phyloP scores from a whole-genome alignment of 2,329 filamentous ascomycete species.

The Cercospora janseana region DNA sequence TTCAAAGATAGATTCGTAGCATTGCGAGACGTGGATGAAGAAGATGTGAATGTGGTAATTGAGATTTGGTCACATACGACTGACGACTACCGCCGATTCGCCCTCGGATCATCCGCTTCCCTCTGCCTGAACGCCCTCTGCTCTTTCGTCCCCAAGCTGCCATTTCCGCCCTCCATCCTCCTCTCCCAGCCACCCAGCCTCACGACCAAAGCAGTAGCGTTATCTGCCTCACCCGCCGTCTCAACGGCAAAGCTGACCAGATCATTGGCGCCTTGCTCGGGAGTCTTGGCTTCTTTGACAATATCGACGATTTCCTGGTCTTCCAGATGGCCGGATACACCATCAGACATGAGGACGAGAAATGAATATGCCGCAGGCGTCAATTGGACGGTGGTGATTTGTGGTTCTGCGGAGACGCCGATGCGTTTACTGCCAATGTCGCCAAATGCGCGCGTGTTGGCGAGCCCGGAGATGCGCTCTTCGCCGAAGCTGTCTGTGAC shows the following conservation, averaged over 20 bases:
- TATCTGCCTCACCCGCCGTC: conserved; percentile 63
- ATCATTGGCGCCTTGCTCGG: conserved; percentile 75
- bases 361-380: conserved; percentile 84
- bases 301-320: conserved; percentile 97
- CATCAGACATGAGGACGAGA: conserved; percentile 83
- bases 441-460: conserved; percentile 91
- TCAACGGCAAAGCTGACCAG: conserved; percentile 88
- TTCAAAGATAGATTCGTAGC: too few relatives aligned
- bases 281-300: conserved; percentile 87
- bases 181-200: conserved; percentile 65
- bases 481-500: conserved; percentile 96
- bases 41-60: too few relatives aligned
- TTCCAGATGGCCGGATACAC: conserved; percentile 77
- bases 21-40: too few relatives aligned
- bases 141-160: conserved; percentile 89
- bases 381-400: conserved; percentile 76
- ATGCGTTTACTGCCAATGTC: conserved; percentile 90
- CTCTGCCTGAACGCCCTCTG: conserved; percentile 76
- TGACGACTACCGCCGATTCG: conserved; percentile 52
- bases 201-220: conserved; percentile 63
- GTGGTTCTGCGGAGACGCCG: conserved; percentile 90
- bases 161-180: conserved; percentile 78
- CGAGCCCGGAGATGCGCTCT: conserved; percentile 87
- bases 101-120: conserved; percentile 78
- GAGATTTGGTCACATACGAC: too few relatives aligned